Conservation (phyloP, 2,329 filamentous ascomycete species). For the Talaromyces sp. region DNA sequence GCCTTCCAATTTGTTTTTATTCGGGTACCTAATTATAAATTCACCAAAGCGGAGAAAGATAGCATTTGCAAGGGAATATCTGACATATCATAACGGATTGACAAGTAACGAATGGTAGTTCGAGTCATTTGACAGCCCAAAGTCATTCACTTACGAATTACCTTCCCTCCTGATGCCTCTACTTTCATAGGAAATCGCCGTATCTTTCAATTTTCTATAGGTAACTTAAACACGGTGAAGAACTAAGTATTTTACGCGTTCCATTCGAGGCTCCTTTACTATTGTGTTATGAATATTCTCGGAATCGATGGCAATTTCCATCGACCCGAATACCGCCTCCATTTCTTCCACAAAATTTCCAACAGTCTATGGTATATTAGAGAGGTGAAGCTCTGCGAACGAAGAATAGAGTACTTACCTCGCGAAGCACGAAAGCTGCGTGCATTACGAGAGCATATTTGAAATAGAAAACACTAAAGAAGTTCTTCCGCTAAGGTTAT, state of each 20-base stretch:
- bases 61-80: not conserved
- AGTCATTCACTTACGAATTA: not conserved
- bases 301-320: not conserved
- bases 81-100: not conserved
- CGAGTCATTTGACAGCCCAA: not conserved
- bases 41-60: not conserved
- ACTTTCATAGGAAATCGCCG: too few relatives aligned
- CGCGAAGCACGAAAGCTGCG: too few relatives aligned
- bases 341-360: slow-evolving; percentile 6
- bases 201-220: too few relatives aligned
- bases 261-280: not conserved
- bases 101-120: not conserved
- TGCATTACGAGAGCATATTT: slow-evolving; percentile 23
- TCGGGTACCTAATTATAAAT: not conserved
- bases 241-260: not conserved
- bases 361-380: not conserved
- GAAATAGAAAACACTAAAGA: slow-evolving; percentile 44
- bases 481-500: slow-evolving; percentile 43
- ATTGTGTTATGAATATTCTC: not conserved
- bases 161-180: not conserved
- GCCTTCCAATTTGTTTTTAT: not conserved
- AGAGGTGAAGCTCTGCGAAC: too few relatives aligned
- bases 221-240: too few relatives aligned
- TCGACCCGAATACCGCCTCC: not conserved
- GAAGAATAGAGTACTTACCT: too few relatives aligned